Base-by-base conservation (phyloP, 1,139 yeast species). In the Nadsonia starkeyi-henricii region DNA sequence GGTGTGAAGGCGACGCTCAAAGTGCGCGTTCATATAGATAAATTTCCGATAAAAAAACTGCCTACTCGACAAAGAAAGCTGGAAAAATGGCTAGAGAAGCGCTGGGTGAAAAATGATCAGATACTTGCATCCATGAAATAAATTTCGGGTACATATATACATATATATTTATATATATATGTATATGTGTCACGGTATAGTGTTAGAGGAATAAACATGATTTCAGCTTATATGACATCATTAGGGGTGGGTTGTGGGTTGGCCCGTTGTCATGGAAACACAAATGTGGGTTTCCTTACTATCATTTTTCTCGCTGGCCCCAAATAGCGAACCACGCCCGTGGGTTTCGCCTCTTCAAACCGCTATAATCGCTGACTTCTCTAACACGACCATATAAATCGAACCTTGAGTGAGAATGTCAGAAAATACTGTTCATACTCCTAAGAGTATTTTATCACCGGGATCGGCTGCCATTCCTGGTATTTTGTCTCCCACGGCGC, bases 21-120 rank as follows among this genome's bases (percentile, higher is more conserved):
- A 9, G 69, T 80, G 1, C 63, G 69, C 42, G 66, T 85, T 8
- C 73, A 76, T 56, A 68, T 81, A 23, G 70, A 68, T 45, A 68
- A 73, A 20, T 71, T 70, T 55, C 61, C 72, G 12, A 53, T 81
- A 15, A 59, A 67, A n/a, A 63, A 74, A 49, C 60, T 84, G 3
- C 81, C 85, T 0, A 52, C 62, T 13, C 78, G 74, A 28, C 50
- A 50, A 18, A 49, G 46, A 33, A 51, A 46, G 18, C 47, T 56
- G 37, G 58, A 59, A 30, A 33, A 33, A n/a, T 33, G 39, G 39
- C 39, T 33, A n/a, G 39, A 33, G 12, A 33, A 33, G 17, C 39
- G 39, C 4, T 33, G 39, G 39, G 5, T 33, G 4, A 33, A 33
- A 33, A 33, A 12, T 12, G 39, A 33, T 15, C 15, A 33, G 17